Evolutionary conservation across 768 basidiomycete genomes (phyloP).

Genomic region (Tricholoma terreum): DNA sequence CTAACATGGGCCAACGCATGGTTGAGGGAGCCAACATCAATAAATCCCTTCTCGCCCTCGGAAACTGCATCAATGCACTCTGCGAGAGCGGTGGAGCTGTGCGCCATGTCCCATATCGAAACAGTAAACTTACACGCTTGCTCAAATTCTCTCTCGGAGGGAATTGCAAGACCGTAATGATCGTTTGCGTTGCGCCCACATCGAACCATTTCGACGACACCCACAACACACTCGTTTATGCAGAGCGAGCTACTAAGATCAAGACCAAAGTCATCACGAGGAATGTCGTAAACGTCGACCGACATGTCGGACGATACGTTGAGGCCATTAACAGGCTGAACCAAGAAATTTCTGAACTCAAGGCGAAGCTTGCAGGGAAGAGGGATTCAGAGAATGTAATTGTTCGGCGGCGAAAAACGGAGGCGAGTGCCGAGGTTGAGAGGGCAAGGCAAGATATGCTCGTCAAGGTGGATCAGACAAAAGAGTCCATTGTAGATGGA

Average conservation of each 20-base stretch:
- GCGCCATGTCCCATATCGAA: slow-evolving; percentile 94
- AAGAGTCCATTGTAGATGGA: slow-evolving; percentile 69
- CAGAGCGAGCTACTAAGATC: slow-evolving; percentile 97
- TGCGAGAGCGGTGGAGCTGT: slow-evolving; percentile 88
- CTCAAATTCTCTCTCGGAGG: slow-evolving; percentile 98
- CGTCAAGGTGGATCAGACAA: slow-evolving; percentile 67
- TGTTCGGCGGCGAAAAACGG: slow-evolving; percentile 62
- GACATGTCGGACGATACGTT: slow-evolving; percentile 94
- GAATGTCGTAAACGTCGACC: slow-evolving; percentile 92
- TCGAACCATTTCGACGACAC: slow-evolving; percentile 97
- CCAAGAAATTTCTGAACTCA: slow-evolving; percentile 78
- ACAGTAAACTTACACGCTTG: slow-evolving; percentile 96
- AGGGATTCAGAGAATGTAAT: slow-evolving; percentile 59
- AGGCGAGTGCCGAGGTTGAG: slow-evolving; percentile 71
- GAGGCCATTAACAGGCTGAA: slow-evolving; percentile 91
- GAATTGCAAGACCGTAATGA: slow-evolving; percentile 99
- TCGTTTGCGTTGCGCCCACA: slow-evolving; percentile 95
- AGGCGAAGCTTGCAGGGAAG: slow-evolving; percentile 79
- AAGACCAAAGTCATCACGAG: slow-evolving; percentile 96
- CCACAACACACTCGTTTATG: slow-evolving; percentile 96
- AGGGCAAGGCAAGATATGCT: slow-evolving; percentile 71
- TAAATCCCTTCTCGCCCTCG: slow-evolving; percentile 94
- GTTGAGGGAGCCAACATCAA: slow-evolving; percentile 99
- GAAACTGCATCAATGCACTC: slow-evolving; percentile 97
- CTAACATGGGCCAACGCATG: slow-evolving; percentile 97